phyloP scores from a whole-genome alignment of 768 basidiomycete species.

The Psilocybe azurescens region DNA sequence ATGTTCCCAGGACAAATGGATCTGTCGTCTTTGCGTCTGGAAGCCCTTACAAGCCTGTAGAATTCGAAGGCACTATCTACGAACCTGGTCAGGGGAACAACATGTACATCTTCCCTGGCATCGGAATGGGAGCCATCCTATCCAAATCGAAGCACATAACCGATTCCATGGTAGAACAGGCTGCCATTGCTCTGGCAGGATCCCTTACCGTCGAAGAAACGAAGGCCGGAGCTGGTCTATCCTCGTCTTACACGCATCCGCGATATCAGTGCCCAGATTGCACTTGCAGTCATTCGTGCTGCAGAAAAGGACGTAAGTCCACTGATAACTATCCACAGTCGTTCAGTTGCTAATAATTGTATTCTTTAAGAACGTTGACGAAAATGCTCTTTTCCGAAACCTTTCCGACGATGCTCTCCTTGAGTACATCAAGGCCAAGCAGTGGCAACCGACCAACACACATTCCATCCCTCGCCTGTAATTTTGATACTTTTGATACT shows the following conservation, averaged over 20 bases:
- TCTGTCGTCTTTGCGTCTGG: conserved; percentile 75
- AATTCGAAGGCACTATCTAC: conserved; percentile 49
- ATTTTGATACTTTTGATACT: conserved; percentile 5
- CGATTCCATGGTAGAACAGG: conserved; percentile 71
- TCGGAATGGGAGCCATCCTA: conserved; percentile 69
- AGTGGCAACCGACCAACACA: conserved; percentile 53
- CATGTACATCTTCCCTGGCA: conserved; percentile 71
- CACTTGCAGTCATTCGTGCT: conserved; percentile 63
- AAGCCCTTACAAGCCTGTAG: conserved; percentile 64
- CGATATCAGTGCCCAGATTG: conserved; percentile 67
- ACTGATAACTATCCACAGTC: background rate
- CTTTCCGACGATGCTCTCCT: conserved; percentile 53
- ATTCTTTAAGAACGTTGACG: conserved; percentile 44
- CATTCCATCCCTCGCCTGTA: conserved; percentile 37
- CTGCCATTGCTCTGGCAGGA: conserved; percentile 63
- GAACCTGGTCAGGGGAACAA: conserved; percentile 84
- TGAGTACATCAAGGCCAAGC: conserved; percentile 56
- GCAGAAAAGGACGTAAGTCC: conserved; percentile 65
- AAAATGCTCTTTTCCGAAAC: conserved; percentile 50
- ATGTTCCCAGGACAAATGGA: conserved; percentile 60
- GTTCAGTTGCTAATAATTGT: background rate
- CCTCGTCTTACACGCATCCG: conserved; percentile 71
- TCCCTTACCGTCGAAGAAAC: conserved; percentile 62
- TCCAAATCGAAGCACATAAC: conserved; percentile 64
- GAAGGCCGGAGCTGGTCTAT: conserved; percentile 62